Base-by-base conservation (phyloP, 2,329 filamentous ascomycete species). In the Arthroderma sp. region DNA sequence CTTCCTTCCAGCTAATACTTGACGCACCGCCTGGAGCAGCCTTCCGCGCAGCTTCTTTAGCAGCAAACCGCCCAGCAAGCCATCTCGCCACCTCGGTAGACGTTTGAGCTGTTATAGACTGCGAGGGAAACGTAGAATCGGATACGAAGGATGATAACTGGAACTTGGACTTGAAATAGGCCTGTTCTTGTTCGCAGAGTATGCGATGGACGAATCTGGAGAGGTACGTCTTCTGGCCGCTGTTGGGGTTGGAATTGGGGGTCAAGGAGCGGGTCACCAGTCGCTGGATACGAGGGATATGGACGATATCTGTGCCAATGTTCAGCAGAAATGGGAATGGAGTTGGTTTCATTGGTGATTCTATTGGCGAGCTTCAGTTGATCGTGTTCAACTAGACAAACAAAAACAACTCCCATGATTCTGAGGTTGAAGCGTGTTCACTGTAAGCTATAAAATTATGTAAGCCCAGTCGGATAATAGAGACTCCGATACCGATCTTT, bases 301-400 rank as follows among this genome's bases (percentile, higher is more conserved):
- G 78, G 70, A 87, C 89, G 58, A 95, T 85, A 68, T 95, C 90
- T 52, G 82, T 91, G 58, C 90, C 90, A 55, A 95, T 74, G 53
- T 79, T 78, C 13, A 91, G 67, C 0, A 82, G 76, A 17, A 82
- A 76, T 0, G 85, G 84, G 64, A 91, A 88, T 0, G 70, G 70
- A 5, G 63, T 56, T 2, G 64, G 63, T 61, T 68, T 72, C 70
- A 73, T 72, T 54, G 37, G 37, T 13, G 19, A 19, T n/a, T 25
- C n/a, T 11, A 17, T 28, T 21, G 9, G 51, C 8, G 19, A 38
- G 7, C 28, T 31, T n/a, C n/a, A n/a, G n/a, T n/a, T n/a, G n/a
- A n/a, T n/a, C n/a, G n/a, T n/a, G n/a, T n/a, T n/a, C n/a, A n/a
- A n/a, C n/a, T n/a, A n/a, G n/a, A n/a, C n/a, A n/a, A n/a, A n/a